Conservation (phyloP, 176 grass and related monocot species). For the Tuctoria greenei region DNA sequence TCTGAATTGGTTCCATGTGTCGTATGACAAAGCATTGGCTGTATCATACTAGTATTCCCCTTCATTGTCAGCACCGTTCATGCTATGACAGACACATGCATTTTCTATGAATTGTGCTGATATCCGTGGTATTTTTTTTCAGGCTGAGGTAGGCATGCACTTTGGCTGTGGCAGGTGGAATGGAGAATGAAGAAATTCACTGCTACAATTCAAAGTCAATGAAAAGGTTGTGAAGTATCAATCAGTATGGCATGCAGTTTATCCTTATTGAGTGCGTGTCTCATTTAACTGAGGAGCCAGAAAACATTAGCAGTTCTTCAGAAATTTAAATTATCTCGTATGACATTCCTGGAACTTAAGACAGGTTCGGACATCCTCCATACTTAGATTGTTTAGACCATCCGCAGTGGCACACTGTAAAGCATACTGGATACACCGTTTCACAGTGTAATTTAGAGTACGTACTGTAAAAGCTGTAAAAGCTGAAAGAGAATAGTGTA, state of each 20-base stretch:
- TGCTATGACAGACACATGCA: background rate
- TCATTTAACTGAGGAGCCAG: background rate
- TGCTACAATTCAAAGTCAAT: background rate
- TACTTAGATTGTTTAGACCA: too few relatives aligned
- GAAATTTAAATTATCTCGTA: background rate
- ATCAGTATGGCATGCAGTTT: too few relatives aligned
- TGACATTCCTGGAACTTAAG: too few relatives aligned
- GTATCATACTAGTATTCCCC: conserved; percentile 26
- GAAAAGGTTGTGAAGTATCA: background rate
- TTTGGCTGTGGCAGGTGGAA: background rate
- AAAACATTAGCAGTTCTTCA: background rate
- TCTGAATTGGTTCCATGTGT: conserved; percentile 35
- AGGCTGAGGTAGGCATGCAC: background rate
- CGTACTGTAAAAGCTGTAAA: too few relatives aligned
- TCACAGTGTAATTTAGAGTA: too few relatives aligned
- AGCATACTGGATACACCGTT: too few relatives aligned
- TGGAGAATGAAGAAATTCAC: background rate
- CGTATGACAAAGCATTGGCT: conserved; percentile 20
- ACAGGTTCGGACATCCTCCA: too few relatives aligned
- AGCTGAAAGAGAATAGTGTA: too few relatives aligned
- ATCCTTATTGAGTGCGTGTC: background rate
- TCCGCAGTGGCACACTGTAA: too few relatives aligned
- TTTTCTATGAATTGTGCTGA: background rate
- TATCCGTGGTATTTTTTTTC: conserved; percentile 19
- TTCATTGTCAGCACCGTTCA: background rate